Percentiles rank a stretch among this genome's conserved stretches.
Evolutionary conservation across 2,329 filamentous ascomycete species (phyloP).

Genomic region (Colletotrichum karsti): DNA sequence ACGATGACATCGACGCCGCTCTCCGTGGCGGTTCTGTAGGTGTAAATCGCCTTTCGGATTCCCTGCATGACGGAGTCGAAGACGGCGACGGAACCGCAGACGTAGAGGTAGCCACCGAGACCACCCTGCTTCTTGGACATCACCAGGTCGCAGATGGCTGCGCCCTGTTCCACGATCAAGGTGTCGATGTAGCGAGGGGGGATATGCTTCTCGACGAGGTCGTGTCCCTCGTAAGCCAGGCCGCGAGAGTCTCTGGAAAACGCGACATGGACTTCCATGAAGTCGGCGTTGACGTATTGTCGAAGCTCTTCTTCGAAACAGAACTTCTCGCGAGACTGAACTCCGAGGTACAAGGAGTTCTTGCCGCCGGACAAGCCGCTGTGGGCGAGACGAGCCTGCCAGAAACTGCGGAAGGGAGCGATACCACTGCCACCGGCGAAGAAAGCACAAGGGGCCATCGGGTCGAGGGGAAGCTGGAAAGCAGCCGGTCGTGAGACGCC

Average conservation of each 20-base stretch:
- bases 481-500: conserved; percentile 59
- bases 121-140: conserved; percentile 66
- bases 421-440: conserved; percentile 64
- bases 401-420: conserved; percentile 62
- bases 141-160: conserved; percentile 59
- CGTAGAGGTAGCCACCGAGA: conserved; percentile 38
- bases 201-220: conserved; percentile 58
- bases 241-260: conserved; percentile 60
- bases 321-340: conserved; percentile 61
- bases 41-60: conserved; percentile 63
- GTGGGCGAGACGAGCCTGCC: conserved; percentile 52
- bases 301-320: conserved; percentile 58
- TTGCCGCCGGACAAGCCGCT: conserved; percentile 46
- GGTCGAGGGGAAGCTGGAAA: conserved; percentile 60
- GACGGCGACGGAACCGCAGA: conserved; percentile 39
- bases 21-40: conserved; percentile 59
- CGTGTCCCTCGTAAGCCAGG: conserved; percentile 52
- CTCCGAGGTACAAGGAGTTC: conserved; percentile 59
- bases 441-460: conserved; percentile 58
- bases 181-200: conserved; percentile 61
- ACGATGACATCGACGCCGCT: conserved; percentile 59
- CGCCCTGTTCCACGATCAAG: conserved; percentile 59
- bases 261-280: conserved; percentile 61
- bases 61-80: conserved; percentile 65
- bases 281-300: conserved; percentile 52